Evolutionary conservation across 192 early-diverging fungal genomes (phyloP).

Genomic region (Backusella australiensis): DNA sequence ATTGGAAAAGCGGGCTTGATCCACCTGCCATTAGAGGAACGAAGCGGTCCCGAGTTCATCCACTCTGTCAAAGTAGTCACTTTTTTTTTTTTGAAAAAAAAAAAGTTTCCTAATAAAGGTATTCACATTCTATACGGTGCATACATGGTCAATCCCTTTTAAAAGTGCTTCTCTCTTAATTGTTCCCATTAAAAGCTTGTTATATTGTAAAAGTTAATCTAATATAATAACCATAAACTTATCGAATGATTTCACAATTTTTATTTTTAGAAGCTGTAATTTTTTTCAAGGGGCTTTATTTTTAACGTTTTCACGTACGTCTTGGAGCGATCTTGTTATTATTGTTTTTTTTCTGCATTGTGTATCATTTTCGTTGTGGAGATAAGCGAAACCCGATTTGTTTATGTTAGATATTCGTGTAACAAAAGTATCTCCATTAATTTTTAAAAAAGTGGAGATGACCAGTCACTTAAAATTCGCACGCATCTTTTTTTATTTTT

Average conservation of each 20-base stretch:
- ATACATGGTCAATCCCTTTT: not conserved
- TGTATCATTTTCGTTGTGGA: slow-evolving; percentile 1
- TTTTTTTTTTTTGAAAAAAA: slow-evolving; percentile 4
- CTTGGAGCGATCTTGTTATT: not conserved
- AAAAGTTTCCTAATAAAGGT: not conserved
- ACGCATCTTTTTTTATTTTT: slow-evolving; percentile 4
- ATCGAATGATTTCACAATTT: not conserved
- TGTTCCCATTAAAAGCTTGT: slow-evolving; percentile 2
- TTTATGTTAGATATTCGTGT: not conserved
- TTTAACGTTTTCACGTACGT: not conserved
- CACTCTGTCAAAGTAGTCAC: slow-evolving; percentile 31
- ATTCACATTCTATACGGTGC: not conserved
- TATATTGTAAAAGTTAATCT: not conserved
- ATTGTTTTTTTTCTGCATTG: not conserved
- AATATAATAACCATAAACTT: not conserved
- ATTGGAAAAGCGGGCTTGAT: slow-evolving; percentile 11
- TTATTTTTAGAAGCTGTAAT: not conserved
- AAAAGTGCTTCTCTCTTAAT: not conserved
- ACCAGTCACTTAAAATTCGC: slow-evolving; percentile 3
- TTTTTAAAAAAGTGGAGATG: not conserved
- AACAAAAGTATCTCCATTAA: not conserved
- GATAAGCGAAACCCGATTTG: slow-evolving; percentile 4
- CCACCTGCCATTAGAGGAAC: slow-evolving; percentile 25
- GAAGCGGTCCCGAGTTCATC: slow-evolving; percentile 19
- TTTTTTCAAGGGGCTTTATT: not conserved